Evolutionary conservation across 2,329 filamentous ascomycete species (phyloP).

Genomic region (Neospermospora avenae): DNA sequence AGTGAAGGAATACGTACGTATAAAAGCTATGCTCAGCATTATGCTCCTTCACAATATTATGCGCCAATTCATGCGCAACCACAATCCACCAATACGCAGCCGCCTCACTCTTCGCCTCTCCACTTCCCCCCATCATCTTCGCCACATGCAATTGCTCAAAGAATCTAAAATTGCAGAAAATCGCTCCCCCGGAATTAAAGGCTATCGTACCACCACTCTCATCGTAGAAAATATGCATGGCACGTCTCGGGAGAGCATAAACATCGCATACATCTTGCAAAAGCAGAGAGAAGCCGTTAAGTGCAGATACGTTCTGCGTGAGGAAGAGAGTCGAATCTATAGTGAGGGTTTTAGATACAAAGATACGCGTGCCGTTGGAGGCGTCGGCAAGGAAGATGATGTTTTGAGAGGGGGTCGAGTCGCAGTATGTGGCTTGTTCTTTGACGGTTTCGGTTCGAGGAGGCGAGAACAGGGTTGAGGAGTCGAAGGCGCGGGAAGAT

Average conservation of each 20-base stretch:
- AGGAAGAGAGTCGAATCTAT: conserved; percentile 55
- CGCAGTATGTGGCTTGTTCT: conserved; percentile 84
- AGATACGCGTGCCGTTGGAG: conserved; percentile 70
- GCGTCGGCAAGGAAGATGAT: conserved; percentile 68
- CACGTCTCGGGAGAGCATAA: conserved; percentile 66
- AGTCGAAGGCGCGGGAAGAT: conserved; percentile 73
- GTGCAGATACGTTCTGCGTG: conserved; percentile 51
- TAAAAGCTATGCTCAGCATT: conserved; percentile 80
- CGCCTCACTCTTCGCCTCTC: conserved; percentile 61
- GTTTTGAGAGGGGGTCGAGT: conserved; percentile 70
- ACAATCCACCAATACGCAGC: conserved; percentile 91
- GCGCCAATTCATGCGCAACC: conserved; percentile 91
- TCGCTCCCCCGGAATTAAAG: conserved; percentile 81
- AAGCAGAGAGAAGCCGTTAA: conserved; percentile 68
- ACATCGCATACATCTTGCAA: conserved; percentile 67
- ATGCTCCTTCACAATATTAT: conserved; percentile 82
- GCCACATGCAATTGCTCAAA: conserved; percentile 74
- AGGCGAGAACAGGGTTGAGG: conserved; percentile 66
- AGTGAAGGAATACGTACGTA: conserved; percentile 49
- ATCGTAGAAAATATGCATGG: conserved; percentile 86
- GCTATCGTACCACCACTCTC: conserved; percentile 77
- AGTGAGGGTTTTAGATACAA: conserved; percentile 56
- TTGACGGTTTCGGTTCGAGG: conserved; percentile 71
- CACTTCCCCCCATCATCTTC: conserved; percentile 39
- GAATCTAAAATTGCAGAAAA: conserved; percentile 93